Evolutionary conservation across 106 monocot species (phyloP), one percentile per base, ranked within the genome.

Genomic region (Triglochin maritima): DNA sequence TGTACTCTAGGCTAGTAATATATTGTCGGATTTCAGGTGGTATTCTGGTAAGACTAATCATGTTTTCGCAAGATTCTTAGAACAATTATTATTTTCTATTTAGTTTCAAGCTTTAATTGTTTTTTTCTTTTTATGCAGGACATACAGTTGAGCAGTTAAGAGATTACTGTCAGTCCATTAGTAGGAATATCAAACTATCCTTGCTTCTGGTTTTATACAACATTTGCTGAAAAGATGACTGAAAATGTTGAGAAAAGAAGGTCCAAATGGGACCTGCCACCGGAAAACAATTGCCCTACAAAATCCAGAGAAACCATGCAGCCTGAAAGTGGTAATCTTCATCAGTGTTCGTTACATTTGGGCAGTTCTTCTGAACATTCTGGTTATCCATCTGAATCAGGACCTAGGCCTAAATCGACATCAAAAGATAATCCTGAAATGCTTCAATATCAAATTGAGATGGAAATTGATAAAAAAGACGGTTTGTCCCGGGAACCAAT

Each of bases 231-330:
- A 64, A 62, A 9, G 44, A 66, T 66, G 66, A 1, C 17, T 42
- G 66, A 66, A 47, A 48, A 2, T 17, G 11, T 6, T 51, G 42
- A 51, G 17, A 66, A 49, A 52, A 15, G 52, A 51, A 8, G 29
- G 51, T 66, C 66, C 50, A 66, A 66, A 52, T 66, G 66, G 66
- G 52, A 66, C 10, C 48, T 51, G 9, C 11, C 9, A 4, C 50
- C 52, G 60, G 80, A 83, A 64, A 50, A 46, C 41, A 54, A 65
- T 76, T 54, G 62, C 54, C 46, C 57, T 43, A 45, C 17, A 5
- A 61, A 64, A 64, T 64, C 9, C 15, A 46, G 47, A 54, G 59
- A 73, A 16, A 59, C 15, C 56, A 68, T 56, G 54, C 67, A 58
- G 4, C 62, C 65, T 61, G 15, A 41, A 43, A 64, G 57, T 47